Evolutionary conservation across 2,329 filamentous ascomycete species (phyloP), one percentile per base, ranked within the genome.

Genomic region (Trichoderma sp.): DNA sequence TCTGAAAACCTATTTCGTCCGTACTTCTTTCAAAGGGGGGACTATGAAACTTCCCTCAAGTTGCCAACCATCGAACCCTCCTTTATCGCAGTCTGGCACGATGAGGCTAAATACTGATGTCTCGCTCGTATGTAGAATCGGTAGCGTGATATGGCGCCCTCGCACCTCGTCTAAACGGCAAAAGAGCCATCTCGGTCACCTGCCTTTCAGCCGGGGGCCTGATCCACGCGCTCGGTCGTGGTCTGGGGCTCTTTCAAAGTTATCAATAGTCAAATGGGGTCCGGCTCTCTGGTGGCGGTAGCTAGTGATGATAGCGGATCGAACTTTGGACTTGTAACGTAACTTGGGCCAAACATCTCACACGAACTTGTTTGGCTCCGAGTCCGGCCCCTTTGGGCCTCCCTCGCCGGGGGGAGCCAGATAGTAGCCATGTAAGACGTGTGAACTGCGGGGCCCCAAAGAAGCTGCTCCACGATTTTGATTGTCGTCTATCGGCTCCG

Each of bases 131-230:
- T 34, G 30, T 52, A 21, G 34, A 19, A 52, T 61, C 21, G 10
- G 47, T 51, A 44, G 48, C 48, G 58, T 43, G 21, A 24, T 43
- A 39, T 21, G 17, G n/a, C 47, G 24, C 21, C 28, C 47, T 24
- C 19, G 48, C 34, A 5, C 34, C 15, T 30, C 47, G 58, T 43
- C 47, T 52, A 51, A 51, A 50, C 45, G 58, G 58, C 17, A 59
- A 48, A 59, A 59, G 5, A 48, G 15, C 9, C 28, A 50, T 50
- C 26, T 24, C 24, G 28, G 30, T n/a, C 5, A 34, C 51, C 24
- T 43, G 58, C 58, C 58, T 52, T 61, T 61, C 58, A 61, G 58
- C 58, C 58, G 58, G n/a, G n/a, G n/a, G 24, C 5, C 34, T 43
- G 39, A 51, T 17, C 47, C 21, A 24, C 58, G 24, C 51, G 50